A percentile compares a stretch with the other conserved stretches of the same genome.
Evolutionary conservation across 2,329 filamentous ascomycete genomes (phyloP).

Genomic region (Cytospora piceicola): DNA sequence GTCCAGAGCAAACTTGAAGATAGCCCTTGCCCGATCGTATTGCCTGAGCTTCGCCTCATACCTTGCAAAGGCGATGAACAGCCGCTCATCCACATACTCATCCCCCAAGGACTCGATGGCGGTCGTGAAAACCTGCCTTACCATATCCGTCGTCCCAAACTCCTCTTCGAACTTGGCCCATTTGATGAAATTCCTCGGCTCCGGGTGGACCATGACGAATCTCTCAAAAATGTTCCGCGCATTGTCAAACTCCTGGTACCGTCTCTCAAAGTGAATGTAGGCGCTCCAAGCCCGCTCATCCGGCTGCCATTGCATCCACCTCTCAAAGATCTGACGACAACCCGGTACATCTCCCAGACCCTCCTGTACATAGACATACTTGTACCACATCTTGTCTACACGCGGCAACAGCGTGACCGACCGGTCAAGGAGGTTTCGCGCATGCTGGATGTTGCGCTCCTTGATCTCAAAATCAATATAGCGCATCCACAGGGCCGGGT

Average conservation of each 20-base stretch:
- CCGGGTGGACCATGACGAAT: slow-evolving; percentile 91
- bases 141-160: slow-evolving; percentile 86
- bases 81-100: slow-evolving; percentile 92
- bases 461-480: slow-evolving; percentile 97
- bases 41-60: slow-evolving; percentile 96
- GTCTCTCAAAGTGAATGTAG: slow-evolving; percentile 96
- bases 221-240: slow-evolving; percentile 88
- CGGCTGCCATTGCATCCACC: slow-evolving; percentile 98
- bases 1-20: slow-evolving; percentile 96
- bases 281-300: slow-evolving; percentile 94
- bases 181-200: slow-evolving; percentile 97
- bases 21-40: slow-evolving; percentile 88
- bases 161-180: slow-evolving; percentile 98
- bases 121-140: slow-evolving; percentile 86
- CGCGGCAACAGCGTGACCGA: slow-evolving; percentile 91
- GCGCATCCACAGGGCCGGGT: slow-evolving; percentile 84
- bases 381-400: slow-evolving; percentile 98
- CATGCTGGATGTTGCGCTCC: slow-evolving; percentile 92
- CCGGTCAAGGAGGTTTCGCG: slow-evolving; percentile 89
- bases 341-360: slow-evolving; percentile 93
- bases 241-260: slow-evolving; percentile 88
- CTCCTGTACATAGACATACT: slow-evolving; percentile 99
- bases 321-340: slow-evolving; percentile 90
- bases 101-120: slow-evolving; percentile 90
- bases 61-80: slow-evolving; percentile 94